These are phyloP conservation scores for Melampsora americana DNA, from an alignment of 1,284 basidiomycete species.

Conservation along the genomic window DNA sequence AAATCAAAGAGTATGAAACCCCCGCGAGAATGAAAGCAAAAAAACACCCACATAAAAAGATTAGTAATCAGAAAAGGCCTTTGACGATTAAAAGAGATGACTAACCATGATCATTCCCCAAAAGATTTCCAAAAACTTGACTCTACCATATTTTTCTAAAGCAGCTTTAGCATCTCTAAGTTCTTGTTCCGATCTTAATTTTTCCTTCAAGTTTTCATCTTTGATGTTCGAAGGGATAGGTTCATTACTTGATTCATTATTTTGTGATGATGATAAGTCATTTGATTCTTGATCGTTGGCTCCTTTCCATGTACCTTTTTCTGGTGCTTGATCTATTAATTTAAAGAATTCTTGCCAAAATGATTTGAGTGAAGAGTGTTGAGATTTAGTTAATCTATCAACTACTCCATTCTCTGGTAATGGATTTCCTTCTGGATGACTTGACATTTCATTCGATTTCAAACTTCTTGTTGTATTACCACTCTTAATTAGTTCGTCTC, in stretches of 20 bases:
- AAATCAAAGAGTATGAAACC: neutral
- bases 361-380: slow-evolving; percentile 25
- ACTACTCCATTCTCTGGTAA: slow-evolving; percentile 36
- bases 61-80: too few species aligned
- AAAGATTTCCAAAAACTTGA: slow-evolving; percentile 36
- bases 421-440: slow-evolving; percentile 12
- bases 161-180: slow-evolving; percentile 37
- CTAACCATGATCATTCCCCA: slow-evolving; percentile 45
- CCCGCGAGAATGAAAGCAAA: neutral
- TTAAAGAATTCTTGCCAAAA: slow-evolving; percentile 41
- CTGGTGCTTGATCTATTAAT: slow-evolving; percentile 22
- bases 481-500: too few species aligned
- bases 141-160: slow-evolving; percentile 27
- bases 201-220: slow-evolving; percentile 37
- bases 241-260: neutral
- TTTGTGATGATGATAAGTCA: neutral
- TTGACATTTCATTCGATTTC: neutral
- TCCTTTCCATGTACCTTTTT: neutral
- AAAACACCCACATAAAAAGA: neutral
- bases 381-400: slow-evolving; percentile 15
- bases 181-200: slow-evolving; percentile 39
- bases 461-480: too few species aligned
- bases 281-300: neutral
- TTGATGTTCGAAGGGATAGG: neutral
- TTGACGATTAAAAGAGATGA: neutral